phyloP scores from a whole-genome alignment of 352 stramenopile genomes.

The Phytopythium delawarense region DNA sequence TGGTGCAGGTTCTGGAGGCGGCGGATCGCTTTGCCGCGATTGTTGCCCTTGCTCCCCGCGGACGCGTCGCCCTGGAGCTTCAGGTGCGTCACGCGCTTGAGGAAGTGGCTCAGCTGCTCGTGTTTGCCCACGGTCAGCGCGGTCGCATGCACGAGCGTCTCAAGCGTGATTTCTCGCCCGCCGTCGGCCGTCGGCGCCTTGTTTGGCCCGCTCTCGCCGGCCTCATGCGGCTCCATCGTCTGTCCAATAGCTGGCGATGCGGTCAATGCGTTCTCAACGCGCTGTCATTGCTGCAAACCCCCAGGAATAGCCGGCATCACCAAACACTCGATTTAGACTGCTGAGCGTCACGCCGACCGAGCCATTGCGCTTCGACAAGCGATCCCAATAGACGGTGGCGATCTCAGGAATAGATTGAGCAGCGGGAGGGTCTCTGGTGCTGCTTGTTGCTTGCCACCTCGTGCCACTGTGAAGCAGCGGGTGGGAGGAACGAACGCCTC shows the following conservation, averaged over 20 bases:
- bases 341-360: too few species aligned
- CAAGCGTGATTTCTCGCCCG: constrained; percentile 49
- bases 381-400: too few species aligned
- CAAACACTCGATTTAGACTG: too few species aligned
- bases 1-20: constrained; percentile 57
- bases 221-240: constrained; percentile 2
- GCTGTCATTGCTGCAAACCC: too few species aligned
- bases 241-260: background rate
- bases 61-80: constrained; percentile 42
- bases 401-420: too few species aligned
- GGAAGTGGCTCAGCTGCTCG: constrained; percentile 60
- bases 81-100: constrained; percentile 70
- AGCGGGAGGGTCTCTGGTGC: too few species aligned
- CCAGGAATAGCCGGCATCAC: too few species aligned
- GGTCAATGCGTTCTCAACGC: too few species aligned
- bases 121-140: constrained; percentile 66
- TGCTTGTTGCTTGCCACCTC: too few species aligned
- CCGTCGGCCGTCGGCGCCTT: background rate
- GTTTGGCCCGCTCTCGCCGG: background rate
- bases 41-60: constrained; percentile 14
- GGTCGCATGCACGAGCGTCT: constrained; percentile 53
- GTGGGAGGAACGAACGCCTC: too few species aligned
- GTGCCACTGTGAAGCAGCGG: too few species aligned
- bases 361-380: too few species aligned
- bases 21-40: constrained; percentile 16